A percentile compares a stretch with the other conserved stretches of the same genome.
These are phyloP conservation scores for Cryptococcus amylolentus DNA, from an alignment of 1,284 basidiomycete species.

Conservation along the genomic window DNA sequence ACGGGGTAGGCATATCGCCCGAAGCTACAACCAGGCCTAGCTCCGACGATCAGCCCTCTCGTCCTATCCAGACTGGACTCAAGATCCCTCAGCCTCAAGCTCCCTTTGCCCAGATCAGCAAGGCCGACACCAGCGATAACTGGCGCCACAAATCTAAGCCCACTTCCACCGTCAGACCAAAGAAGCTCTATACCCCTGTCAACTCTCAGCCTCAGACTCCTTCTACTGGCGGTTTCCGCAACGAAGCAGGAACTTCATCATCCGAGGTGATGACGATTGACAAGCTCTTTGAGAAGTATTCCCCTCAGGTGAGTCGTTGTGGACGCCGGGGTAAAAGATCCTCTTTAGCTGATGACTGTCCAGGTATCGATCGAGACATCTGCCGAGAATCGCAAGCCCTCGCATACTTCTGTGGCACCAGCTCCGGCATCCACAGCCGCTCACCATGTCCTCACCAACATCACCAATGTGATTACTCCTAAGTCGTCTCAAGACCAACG, in stretches of 20 bases:
- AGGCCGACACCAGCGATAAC: slow-evolving; percentile 41
- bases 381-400: neutral
- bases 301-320: neutral
- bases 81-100: neutral
- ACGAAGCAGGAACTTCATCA: neutral
- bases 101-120: slow-evolving; percentile 14
- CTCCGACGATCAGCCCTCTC: neutral
- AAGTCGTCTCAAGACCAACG: no score
- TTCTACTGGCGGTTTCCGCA: neutral
- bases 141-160: slow-evolving; percentile 21
- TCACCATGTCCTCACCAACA: neutral
- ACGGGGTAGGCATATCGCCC: slow-evolving; percentile 6
- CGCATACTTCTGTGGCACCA: neutral
- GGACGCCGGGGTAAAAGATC: neutral
- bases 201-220: neutral
- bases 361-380: neutral
- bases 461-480: neutral
- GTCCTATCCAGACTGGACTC: neutral
- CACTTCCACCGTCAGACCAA: neutral
- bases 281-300: slow-evolving; percentile 36
- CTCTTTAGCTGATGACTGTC: neutral
- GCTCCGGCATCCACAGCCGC: neutral
- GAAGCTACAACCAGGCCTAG: neutral
- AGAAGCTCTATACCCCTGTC: neutral
- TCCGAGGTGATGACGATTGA: slow-evolving; percentile 36